Conservation (phyloP, 2,329 filamentous ascomycete species). For the Alternaria atra region DNA sequence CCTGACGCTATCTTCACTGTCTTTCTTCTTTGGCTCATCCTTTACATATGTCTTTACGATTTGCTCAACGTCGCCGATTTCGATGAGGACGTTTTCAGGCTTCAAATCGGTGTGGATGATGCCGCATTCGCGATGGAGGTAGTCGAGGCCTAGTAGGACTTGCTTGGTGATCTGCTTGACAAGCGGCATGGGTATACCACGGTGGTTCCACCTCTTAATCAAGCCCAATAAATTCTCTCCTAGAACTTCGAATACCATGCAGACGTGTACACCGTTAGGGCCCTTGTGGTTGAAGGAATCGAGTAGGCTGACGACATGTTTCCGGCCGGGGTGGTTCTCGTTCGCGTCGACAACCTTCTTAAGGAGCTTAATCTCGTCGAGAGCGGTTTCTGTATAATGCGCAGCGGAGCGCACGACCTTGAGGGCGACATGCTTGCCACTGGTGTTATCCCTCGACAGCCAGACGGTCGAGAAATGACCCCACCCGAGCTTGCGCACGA, state of each 20-base stretch:
- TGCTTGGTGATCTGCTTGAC: slow-evolving; percentile 99
- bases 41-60: slow-evolving; percentile 97
- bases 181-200: slow-evolving; percentile 93
- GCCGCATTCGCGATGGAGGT: slow-evolving; percentile 95
- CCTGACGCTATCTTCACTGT: slow-evolving; percentile 87
- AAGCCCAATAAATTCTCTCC: slow-evolving; percentile 93
- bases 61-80: slow-evolving; percentile 98
- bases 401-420: slow-evolving; percentile 98
- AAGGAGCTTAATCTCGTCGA: slow-evolving; percentile 98
- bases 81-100: slow-evolving; percentile 97
- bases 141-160: slow-evolving; percentile 92
- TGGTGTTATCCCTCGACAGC: slow-evolving; percentile 82
- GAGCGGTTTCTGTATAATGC: slow-evolving; percentile 97
- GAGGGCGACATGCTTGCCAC: slow-evolving; percentile 92
- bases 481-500: slow-evolving; percentile 96
- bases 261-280: slow-evolving; percentile 94
- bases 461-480: slow-evolving; percentile 99
- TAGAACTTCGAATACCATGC: slow-evolving; percentile 98
- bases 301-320: slow-evolving; percentile 93
- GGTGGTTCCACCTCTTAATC: slow-evolving; percentile 98
- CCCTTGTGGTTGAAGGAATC: slow-evolving; percentile 98
- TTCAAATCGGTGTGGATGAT: slow-evolving; percentile 99
- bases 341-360: slow-evolving; percentile 97
- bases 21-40: slow-evolving; percentile 70
- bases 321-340: slow-evolving; percentile 89